A percentile compares a stretch with the other conserved stretches of the same genome.
Conservation (phyloP, 352 stramenopile species). For the Paralagenidium karlingii region DNA sequence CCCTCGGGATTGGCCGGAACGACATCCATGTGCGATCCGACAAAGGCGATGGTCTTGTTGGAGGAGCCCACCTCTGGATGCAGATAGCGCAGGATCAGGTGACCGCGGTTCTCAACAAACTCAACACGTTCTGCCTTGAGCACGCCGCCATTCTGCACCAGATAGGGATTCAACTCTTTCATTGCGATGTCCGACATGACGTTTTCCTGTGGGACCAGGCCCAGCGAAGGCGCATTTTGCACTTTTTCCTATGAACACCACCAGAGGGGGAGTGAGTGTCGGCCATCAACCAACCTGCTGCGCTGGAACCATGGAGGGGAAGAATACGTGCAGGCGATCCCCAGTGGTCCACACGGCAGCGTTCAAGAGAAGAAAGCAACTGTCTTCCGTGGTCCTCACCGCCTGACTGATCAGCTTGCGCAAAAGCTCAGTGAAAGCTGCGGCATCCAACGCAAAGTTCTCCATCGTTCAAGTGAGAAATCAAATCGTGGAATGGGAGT, state of each 20-base stretch:
- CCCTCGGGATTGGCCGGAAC: slow-evolving; percentile 85
- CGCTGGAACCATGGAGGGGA: too few species aligned
- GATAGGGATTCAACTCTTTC: slow-evolving; percentile 65
- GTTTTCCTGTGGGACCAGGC: slow-evolving; percentile 78
- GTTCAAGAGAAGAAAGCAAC: too few species aligned
- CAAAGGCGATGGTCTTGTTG: slow-evolving; percentile 80
- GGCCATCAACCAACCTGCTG: too few species aligned
- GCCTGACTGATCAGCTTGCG: slow-evolving; percentile 74
- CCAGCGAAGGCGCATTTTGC: slow-evolving; percentile 47
- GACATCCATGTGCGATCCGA: slow-evolving; percentile 87
- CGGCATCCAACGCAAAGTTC: slow-evolving; percentile 53
- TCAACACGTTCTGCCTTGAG: slow-evolving; percentile 64
- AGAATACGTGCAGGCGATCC: not conserved
- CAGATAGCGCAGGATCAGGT: slow-evolving; percentile 87
- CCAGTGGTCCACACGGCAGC: slow-evolving; percentile 8
- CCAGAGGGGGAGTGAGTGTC: too few species aligned
- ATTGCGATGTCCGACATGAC: slow-evolving; percentile 83
- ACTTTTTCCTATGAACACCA: slow-evolving; percentile 60
- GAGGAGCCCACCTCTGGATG: slow-evolving; percentile 25
- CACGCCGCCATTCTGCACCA: slow-evolving; percentile 45
- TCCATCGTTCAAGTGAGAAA: too few species aligned
- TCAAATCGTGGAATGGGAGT: too few species aligned
- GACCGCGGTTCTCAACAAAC: slow-evolving; percentile 77
- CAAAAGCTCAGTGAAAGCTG: slow-evolving; percentile 69
- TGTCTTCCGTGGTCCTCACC: too few species aligned